Evolutionary conservation across 352 stramenopile genomes (phyloP), one percentile per base, ranked within the genome.

Genomic region (Globisporangium orthogonon): DNA sequence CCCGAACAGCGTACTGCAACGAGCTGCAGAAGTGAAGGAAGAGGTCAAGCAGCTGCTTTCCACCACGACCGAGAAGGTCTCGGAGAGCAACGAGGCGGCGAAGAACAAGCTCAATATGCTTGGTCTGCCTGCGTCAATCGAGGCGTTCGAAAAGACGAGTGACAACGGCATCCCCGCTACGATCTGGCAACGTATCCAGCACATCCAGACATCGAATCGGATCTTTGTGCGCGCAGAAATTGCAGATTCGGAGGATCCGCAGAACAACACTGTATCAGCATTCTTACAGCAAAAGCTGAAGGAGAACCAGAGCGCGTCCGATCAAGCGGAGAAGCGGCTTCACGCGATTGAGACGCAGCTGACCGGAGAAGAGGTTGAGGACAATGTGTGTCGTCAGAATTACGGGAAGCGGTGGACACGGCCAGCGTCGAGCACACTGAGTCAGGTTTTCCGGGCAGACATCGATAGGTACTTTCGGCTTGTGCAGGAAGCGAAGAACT

Each of bases 401-500:
- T 91, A 91, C 37, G 77, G 78, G 30, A 69, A 58, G 28, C 67
- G 69, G n/a, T 91, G 82, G 82, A 39, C 63, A 33, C 73, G 78
- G 0, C 76, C 82, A 9, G n/a, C 70, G 45, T 91, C 81, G 11
- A 63, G 65, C 3, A 59, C 66, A 5, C 56, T 91, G 7, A 86
- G 83, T 56, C 66, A 79, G 39, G 72, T 67, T 46, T 88, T 91
- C 56, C 71, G 68, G 35, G 56, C 69, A 15, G 82, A 91, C 56
- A 71, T 89, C 53, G 79, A 89, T 60, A 78, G 82, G 17, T 91
- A 86, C 60, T 87, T 82, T 54, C 75, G 79, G 6, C 63, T 91
- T n/a, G 65, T 89, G 7, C 82, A 81, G 39, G 76, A 91, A 41
- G 79, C 76, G 7, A 87, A 86, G 54, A 72, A 70, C 47, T 89